Evolutionary conservation across 2,329 filamentous ascomycete genomes (phyloP).

Genomic region (Xylaria sp.): DNA sequence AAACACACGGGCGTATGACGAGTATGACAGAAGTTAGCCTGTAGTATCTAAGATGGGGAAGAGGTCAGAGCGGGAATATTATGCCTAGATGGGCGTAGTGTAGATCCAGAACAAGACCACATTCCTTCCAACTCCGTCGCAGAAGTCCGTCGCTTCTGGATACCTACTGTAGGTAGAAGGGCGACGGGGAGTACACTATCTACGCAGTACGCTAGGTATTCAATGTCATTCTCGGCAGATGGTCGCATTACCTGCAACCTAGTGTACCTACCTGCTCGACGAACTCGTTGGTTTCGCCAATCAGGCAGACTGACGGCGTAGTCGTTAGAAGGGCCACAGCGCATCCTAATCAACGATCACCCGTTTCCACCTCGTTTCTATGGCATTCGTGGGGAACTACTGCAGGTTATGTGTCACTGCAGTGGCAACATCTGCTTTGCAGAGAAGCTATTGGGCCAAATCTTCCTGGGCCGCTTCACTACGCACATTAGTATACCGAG

Average conservation of each 20-base stretch:
- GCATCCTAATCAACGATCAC: conserved; percentile 20
- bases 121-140: background rate
- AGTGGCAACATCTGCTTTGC: background rate
- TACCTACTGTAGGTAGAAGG: too few relatives aligned
- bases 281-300: conserved; percentile 6
- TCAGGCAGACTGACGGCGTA: background rate
- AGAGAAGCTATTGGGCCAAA: conserved; percentile 14
- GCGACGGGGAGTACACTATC: background rate
- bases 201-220: too few relatives aligned
- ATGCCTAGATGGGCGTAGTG: conserved; percentile 7
- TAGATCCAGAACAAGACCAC: conserved; percentile 10
- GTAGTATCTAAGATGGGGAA: background rate
- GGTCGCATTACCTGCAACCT: conserved; percentile 28
- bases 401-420: conserved; percentile 26
- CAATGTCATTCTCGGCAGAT: conserved; percentile 23
- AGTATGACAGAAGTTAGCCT: background rate
- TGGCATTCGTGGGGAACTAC: conserved; percentile 26
- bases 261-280: conserved; percentile 10
- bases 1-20: background rate
- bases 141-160: background rate
- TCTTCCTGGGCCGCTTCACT: background rate
- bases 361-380: conserved; percentile 18
- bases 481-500: background rate
- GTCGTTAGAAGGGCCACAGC: conserved; percentile 16
- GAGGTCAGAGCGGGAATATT: conserved; percentile 18